Base-by-base conservation (phyloP, 495 filamentous ascomycete species). In the Cryomyces minteri region DNA sequence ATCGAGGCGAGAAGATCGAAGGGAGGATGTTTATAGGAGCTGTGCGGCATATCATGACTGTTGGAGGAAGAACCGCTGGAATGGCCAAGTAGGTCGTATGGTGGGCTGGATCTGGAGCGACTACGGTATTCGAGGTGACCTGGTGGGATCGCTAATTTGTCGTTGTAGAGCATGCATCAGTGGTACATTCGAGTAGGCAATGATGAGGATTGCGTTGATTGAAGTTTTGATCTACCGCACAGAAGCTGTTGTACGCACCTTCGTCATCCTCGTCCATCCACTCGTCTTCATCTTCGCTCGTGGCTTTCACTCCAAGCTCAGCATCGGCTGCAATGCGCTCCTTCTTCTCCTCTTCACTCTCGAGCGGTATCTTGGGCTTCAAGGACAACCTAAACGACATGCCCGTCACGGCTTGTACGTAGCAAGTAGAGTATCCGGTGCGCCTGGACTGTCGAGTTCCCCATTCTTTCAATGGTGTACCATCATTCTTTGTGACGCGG, bases 371-470 rank as follows among this genome's bases (percentile, higher is more conserved):
- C 7, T 14, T 50, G 29, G 56, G 56, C 45, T 51, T 48, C 29
- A 55, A 48, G 25, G 32, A 31, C 31, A 60, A 48, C 4, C 41
- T 18, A 47, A 60, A 60, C 3, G 44, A 18, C 48, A 56, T 45
- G 31, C 51, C 47, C n/a, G 47, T 51, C 25, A 45, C 46, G n/a
- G 58, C 56, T 39, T 59, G 32, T 25, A 62, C 46, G 36, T 58
- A 58, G 14, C 60, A 49, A 32, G 54, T 58, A n/a, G 52, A 48
- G 28, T 34, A 43, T 8, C 43, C 47, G 4, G 44, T 31, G 5
- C 43, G 41, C 5, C 48, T 43, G 11, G 46, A 39, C 38, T 51
- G 38, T 18, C 51, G 58, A 5, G 46, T 34, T 4, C 58, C 59
- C 48, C 48, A 61, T 45, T 62, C 59, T 34, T 44, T 12, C 42